Base-by-base conservation (phyloP, 345 rosid species). In the Fremontodendron californicum region DNA sequence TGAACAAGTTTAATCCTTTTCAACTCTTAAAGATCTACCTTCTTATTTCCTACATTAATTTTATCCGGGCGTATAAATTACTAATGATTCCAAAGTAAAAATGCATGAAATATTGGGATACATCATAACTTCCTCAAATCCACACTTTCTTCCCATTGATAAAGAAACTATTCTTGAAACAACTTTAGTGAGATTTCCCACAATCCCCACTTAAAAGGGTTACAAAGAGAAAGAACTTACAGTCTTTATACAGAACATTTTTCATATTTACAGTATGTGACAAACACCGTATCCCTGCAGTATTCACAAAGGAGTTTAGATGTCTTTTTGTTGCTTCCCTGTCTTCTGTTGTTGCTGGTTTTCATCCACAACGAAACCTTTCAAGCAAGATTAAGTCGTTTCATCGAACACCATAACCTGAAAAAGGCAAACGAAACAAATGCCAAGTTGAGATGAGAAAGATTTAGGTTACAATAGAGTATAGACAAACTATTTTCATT, bases 381-480 rank as follows among this genome's bases (percentile, higher is more conserved):
- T 9, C 37, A 3, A 61, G 57, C 71, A 66, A 74, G 80, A 78
- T 89, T 84, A 89, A 35, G 88, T 80, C 60, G 90, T 82, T 81
- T 91, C 95, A 88, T 91, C 86, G 70, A 91, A 91, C 75, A 60
- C 78, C 93, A 91, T 87, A 76, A 79, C 89, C 95, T 91, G 73
- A 0, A 81, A 33, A 33, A 81, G 60, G 66, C 71, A 27, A 82
- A 33, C 13, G 48, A 80, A 64, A 77, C 9, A 29, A 71, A 72
- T 27, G 5, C n/a, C 12, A 12, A 71, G 75, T 69, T 77, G 52
- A 19, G 54, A 65, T 25, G 61, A 33, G 21, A 33, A 65, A 63
- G 37, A 29, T 60, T 33, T 16, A 6, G 21, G 55, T 51, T 51
- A 5, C 55, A 18, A 51, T 6, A 18, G 55, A 51, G 57, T 52